Base-by-base conservation (phyloP, 495 filamentous ascomycete genomes). In the Penicillium lagena region DNA sequence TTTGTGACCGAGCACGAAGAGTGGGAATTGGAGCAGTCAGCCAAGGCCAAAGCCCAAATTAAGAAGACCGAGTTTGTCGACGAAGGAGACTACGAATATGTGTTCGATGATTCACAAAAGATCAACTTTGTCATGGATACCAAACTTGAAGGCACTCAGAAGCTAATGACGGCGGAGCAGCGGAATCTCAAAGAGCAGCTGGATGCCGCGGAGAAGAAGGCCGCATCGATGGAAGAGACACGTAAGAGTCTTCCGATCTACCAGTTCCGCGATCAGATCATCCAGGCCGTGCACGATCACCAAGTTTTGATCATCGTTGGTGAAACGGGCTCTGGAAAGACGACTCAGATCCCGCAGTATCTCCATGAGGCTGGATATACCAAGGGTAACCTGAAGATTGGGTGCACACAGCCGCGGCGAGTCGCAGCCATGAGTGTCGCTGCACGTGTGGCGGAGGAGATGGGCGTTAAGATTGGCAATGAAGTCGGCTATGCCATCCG, bases 401-500 rank as follows among this genome's bases (percentile, higher is more conserved):
- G 68, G 37, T 75, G 75, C 39, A 78, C 75, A 5, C 89, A 98
- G 61, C 93, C 93, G n/a, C 82, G 93, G 46, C 81, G 93, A 69
- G 93, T 98, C 9, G 93, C 93, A 33, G 91, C 93, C 14, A 96
- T 96, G 86, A 91, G 85, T 53, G 93, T 98, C 30, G 93, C 93
- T 6, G 81, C 86, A 14, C 88, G 93, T 66, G 93, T 98, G 9
- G 86, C 93, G 1, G 91, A 98, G 42, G 93, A 98, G 56, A 86
- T 95, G 79, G 89, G 90, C 4, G 85, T 88, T 30, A 90, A 87
- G 62, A 63, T 97, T 12, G 93, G 93, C 1, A 89, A 89, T 52
- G 88, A 95, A 56, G 91, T 96, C 29, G 93, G 93, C 30, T 98
- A 98, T 62, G 83, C 86, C 2, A 96, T 98, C 52, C 85, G 93